These are phyloP conservation scores for Pythium biforme DNA, from an alignment of 352 stramenopile genomes.

Conservation along the genomic window DNA sequence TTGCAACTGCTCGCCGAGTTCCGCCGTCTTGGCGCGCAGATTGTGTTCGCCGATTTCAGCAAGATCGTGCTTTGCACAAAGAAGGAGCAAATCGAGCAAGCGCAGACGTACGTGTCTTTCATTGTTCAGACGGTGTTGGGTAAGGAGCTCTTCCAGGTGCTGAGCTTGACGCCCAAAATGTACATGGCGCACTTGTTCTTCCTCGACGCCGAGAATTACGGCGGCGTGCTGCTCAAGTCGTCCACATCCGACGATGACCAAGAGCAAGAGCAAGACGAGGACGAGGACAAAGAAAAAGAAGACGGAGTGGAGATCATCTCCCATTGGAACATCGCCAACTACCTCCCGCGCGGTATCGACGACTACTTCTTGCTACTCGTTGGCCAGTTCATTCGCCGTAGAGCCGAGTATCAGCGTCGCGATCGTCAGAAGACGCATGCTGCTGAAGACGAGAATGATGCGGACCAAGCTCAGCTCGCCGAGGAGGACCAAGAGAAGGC, in stretches of 20 bases:
- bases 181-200: constrained; percentile 95
- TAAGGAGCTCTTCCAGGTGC: constrained; percentile 82
- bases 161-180: constrained; percentile 68
- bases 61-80: constrained; percentile 71
- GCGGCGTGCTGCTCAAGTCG: constrained; percentile 83
- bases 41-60: constrained; percentile 91
- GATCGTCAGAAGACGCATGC: constrained; percentile 29
- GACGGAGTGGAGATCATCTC: constrained; percentile 61
- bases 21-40: constrained; percentile 90
- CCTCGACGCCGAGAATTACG: constrained; percentile 96
- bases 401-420: constrained; percentile 55
- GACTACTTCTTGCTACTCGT: constrained; percentile 90
- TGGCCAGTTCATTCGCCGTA: constrained; percentile 82
- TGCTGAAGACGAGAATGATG: constrained; percentile 40
- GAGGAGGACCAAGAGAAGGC: constrained; percentile 42
- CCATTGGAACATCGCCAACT: constrained; percentile 89
- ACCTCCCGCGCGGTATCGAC: constrained; percentile 78
- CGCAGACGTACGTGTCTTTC: constrained; percentile 94
- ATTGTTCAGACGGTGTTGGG: constrained; percentile 91
- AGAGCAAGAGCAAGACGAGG: constrained; percentile 13
- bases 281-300: constrained; percentile 32
- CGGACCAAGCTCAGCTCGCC: constrained; percentile 22
- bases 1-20: constrained; percentile 93
- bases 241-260: constrained; percentile 27
- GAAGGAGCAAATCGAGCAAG: constrained; percentile 76